phyloP scores from a whole-genome alignment of 306 rosid genomes.

The Fragaria vesca region DNA sequence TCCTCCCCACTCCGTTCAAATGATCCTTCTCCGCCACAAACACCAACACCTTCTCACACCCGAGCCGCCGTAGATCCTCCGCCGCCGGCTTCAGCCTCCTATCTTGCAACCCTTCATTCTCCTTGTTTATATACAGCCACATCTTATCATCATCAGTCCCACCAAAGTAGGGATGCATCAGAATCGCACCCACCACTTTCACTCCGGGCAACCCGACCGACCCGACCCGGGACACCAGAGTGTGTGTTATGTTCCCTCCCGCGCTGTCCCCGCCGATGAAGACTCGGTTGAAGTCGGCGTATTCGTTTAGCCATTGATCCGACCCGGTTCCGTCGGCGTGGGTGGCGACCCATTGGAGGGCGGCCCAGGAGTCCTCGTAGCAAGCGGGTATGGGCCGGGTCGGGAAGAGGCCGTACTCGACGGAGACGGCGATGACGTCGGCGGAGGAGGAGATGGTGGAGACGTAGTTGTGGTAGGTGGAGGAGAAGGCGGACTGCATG shows the following conservation, averaged over 20 bases:
- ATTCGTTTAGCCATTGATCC: conserved; percentile 37
- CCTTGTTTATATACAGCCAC: conserved; percentile 51
- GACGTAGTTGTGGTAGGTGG: conserved; percentile 25
- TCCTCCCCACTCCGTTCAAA: conserved; percentile 23
- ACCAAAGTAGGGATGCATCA: conserved; percentile 48
- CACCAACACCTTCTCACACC: conserved; percentile 41
- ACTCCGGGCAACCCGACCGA: conserved; percentile 24
- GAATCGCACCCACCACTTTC: conserved; percentile 25
- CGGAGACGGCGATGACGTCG: conserved; percentile 35
- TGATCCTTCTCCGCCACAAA: conserved; percentile 51
- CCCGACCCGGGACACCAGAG: conserved; percentile 20
- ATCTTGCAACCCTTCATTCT: conserved; percentile 33
- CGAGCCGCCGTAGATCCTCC: conserved; percentile 41
- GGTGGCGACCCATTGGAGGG: conserved; percentile 46
- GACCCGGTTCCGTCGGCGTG: conserved; percentile 35
- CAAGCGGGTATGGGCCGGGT: conserved; percentile 36
- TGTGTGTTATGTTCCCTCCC: conserved; percentile 37
- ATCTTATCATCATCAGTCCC: conserved; percentile 31
- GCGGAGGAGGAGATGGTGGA: conserved; percentile 14
- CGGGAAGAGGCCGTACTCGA: conserved; percentile 42
- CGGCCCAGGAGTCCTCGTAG: conserved; percentile 50
- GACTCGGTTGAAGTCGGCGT: conserved; percentile 32
- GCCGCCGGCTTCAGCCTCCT: conserved; percentile 36
- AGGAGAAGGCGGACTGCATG: conserved; percentile 32
- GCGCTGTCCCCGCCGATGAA: conserved; percentile 50